phyloP scores from a whole-genome alignment of 2,329 filamentous ascomycete genomes.

The Aspergillus pseudonomiae region DNA sequence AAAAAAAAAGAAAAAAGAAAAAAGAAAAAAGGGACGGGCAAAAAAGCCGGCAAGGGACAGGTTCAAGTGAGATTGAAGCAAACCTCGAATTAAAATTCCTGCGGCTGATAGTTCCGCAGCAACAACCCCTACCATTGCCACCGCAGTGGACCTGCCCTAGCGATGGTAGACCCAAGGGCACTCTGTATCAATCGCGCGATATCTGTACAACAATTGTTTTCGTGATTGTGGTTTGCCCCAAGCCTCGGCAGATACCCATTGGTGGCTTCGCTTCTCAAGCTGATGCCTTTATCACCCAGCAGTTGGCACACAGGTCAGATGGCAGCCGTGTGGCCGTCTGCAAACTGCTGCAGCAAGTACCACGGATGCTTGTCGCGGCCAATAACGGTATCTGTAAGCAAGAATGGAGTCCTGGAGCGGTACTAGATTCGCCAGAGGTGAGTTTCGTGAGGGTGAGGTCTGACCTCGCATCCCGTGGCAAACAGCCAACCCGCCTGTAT shows the following conservation, averaged over 20 bases:
- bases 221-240: neutral
- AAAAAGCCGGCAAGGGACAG: neutral
- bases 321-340: neutral
- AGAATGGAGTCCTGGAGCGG: neutral
- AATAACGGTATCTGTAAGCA: neutral
- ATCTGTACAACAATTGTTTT: neutral
- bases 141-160: neutral
- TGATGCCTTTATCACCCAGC: neutral
- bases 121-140: constrained; percentile 5
- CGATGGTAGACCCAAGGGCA: neutral
- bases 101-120: constrained; percentile 5
- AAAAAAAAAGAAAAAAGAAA: neutral
- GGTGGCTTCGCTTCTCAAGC: neutral
- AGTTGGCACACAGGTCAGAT: neutral
- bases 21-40: neutral
- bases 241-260: neutral
- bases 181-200: neutral
- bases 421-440: neutral
- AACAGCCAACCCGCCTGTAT: neutral
- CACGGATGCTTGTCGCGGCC: neutral
- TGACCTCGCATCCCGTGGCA: neutral
- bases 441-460: neutral
- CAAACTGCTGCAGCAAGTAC: neutral
- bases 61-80: neutral
- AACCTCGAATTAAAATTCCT: neutral